Base-by-base conservation (phyloP, 1,284 basidiomycete genomes). In the Golubevia sp. region DNA sequence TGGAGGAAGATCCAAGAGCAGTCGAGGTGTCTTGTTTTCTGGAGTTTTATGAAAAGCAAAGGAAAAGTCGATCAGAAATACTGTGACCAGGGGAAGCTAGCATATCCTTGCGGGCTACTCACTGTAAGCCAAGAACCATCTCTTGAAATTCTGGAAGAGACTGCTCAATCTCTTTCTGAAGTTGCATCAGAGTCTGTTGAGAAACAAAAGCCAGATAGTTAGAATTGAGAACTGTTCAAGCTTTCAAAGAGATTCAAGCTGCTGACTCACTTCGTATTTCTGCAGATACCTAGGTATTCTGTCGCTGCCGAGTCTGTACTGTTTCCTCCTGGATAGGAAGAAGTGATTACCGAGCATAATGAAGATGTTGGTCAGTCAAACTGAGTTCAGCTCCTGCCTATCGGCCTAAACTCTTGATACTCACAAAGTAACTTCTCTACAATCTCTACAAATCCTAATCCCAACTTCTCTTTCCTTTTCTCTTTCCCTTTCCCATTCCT, bases 81-180 rank as follows among this genome's bases (percentile, higher is more conserved):
- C 38, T n/a, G n/a, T n/a, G n/a, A n/a, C n/a, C n/a, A n/a, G n/a
- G n/a, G n/a, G n/a, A n/a, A n/a, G n/a, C n/a, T n/a, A n/a, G n/a
- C n/a, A n/a, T 8, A 44, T 44, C 13, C 38, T 44, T 44, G 6
- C 23, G 6, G 3, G n/a, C 15, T 20, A 63, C 67, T 25, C 27
- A 68, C 67, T 79, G 77, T 58, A 82, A 48, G 1, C 79, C 79
- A 4, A 82, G 61, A 21, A 81, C 65, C 75, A 82, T 79, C 61
- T 82, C 80, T 20, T 80, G 77, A 54, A 79, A 82, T 49, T 79
- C 79, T 2, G 80, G 80, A 23, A 82, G 65, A 25, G 74, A 73
- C 62, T 78, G 68, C 50, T 75, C 70, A 59, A 82, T 82, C 60
- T 82, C 79, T 50, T 61, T 59, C 57, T 82, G 75, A 11, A 81